Evolutionary conservation across 2,329 filamentous ascomycete genomes (phyloP).

Genomic region (Diaporthe aspalathi): DNA sequence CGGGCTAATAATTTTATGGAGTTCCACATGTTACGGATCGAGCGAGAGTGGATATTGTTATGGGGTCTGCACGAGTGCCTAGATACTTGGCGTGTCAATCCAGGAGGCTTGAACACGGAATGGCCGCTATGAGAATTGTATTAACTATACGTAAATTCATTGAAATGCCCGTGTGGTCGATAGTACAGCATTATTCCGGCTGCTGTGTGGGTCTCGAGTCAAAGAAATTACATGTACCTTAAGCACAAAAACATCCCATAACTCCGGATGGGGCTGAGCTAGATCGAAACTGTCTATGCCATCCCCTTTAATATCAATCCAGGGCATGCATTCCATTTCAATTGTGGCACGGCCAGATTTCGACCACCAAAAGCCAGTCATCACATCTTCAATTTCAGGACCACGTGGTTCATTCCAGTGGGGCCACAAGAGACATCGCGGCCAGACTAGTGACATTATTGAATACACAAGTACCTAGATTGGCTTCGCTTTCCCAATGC

Average conservation of each 20-base stretch:
- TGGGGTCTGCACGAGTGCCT: slow-evolving; percentile 13
- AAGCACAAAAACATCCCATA: not conserved
- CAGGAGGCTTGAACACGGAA: slow-evolving; percentile 1
- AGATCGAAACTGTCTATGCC: not conserved
- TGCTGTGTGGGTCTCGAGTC: slow-evolving; percentile 12
- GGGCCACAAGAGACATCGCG: not conserved
- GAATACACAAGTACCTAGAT: not conserved
- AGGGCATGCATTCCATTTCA: not conserved
- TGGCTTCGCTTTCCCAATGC: not conserved
- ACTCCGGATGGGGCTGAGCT: slow-evolving; percentile 17
- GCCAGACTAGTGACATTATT: not conserved
- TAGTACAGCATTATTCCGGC: not conserved
- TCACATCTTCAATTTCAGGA: not conserved
- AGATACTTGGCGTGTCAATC: slow-evolving; percentile 19
- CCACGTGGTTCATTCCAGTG: slow-evolving; percentile 1
- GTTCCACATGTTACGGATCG: slow-evolving; percentile 4
- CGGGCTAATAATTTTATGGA: slow-evolving; percentile 8
- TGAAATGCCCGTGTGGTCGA: not conserved
- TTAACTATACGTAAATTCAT: not conserved
- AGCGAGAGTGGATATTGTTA: slow-evolving; percentile 13
- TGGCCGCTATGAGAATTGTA: slow-evolving; percentile 13
- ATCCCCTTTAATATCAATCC: not conserved
- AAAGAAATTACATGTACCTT: slow-evolving; percentile 3
- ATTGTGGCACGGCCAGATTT: not conserved
- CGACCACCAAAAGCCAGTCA: not conserved